Base-by-base conservation (phyloP, 2,329 filamentous ascomycete species). In the Westerdykella sp. region DNA sequence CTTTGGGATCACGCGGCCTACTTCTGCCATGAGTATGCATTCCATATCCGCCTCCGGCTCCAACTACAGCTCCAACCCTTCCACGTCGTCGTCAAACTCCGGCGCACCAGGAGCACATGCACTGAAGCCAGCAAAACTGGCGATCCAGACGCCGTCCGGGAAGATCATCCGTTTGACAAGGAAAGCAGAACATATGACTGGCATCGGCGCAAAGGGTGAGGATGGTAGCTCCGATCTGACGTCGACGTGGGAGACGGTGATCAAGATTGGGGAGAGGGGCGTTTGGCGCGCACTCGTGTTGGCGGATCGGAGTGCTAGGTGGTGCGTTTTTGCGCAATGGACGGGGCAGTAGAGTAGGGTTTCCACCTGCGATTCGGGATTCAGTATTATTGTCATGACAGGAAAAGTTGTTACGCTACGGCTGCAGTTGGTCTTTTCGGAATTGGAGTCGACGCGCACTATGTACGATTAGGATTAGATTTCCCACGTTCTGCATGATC, bases 241-340 rank as follows among this genome's bases (percentile, higher is more conserved):
- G n/a, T 15, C 32, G n/a, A 35, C 32, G 6, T 94, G 87, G 87
- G 87, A 93, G 71, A 93, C 87, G 6, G 88, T 91, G 39, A 90
- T 94, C 70, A 94, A 94, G 70, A 88, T 87, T 68, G 85, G 84
- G 1, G 87, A 94, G 69, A 77, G 79, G 48, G 87, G 87, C 2
- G 78, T 82, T 13, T 94, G 87, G 87, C 76, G 87, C 50, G 87
- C 85, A 1, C 68, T 94, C 47, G 87, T 94, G 35, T 73, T 93
- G 44, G 87, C 87, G 6, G 87, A 94, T 69, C 77, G 87, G 42
- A 90, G 84, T 47, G 87, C 87, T 36, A 75, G 87, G 55, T 94
- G 87, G 87, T 93, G 87, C 60, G 87, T 94, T n/a, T 93, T 93
- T 73, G 85, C 85, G 0, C 87, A 94, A 71, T 94, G 87, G 87